Evolutionary conservation across 192 early-diverging fungal genomes (phyloP), one percentile per base, ranked within the genome.

Genomic region (Lobosporangium transversale): DNA sequence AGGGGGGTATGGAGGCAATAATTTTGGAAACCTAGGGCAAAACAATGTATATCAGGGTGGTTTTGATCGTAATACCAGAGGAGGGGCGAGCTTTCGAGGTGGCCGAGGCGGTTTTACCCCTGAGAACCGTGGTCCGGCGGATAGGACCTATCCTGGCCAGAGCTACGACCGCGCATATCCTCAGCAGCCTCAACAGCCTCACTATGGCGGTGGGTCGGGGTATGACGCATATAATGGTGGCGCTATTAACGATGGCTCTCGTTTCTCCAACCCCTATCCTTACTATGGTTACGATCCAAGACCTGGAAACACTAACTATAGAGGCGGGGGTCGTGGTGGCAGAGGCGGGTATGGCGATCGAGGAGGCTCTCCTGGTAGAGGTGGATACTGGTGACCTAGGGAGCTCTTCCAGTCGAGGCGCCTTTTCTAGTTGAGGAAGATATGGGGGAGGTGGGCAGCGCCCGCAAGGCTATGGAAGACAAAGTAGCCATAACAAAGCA

Each of bases 121-220:
- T 21, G 70, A 80, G 0, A 79, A 83, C 58, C 67, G 79, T 32
- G 79, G 79, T 40, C 53, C 57, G 0, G 24, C 62, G 12, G 63
- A 74, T 35, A 24, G 66, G 7, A 68, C 74, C 23, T 78, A 66
- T n/a, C 66, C 73, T 40, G 80, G 80, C n/a, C 66, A 74, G 42
- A 65, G 58, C 44, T 74, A 69, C 32, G 43, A 70, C 43, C 63
- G 66, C 2, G 51, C 58, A 49, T 45, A 79, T 56, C 37, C 58
- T 17, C 70, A 79, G 31, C 37, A 40, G 54, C 37, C n/a, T 35
- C n/a, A n/a, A n/a, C n/a, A n/a, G n/a, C n/a, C n/a, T n/a, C n/a
- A n/a, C n/a, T n/a, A n/a, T n/a, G 45, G 58, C 30, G 55, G 55
- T 43, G 58, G 58, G 20, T 4, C 21, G 8, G 61, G 73, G 10